These are phyloP conservation scores for Aphanomyces euteiches DNA, from an alignment of 352 stramenopile species.

Conservation along the genomic window DNA sequence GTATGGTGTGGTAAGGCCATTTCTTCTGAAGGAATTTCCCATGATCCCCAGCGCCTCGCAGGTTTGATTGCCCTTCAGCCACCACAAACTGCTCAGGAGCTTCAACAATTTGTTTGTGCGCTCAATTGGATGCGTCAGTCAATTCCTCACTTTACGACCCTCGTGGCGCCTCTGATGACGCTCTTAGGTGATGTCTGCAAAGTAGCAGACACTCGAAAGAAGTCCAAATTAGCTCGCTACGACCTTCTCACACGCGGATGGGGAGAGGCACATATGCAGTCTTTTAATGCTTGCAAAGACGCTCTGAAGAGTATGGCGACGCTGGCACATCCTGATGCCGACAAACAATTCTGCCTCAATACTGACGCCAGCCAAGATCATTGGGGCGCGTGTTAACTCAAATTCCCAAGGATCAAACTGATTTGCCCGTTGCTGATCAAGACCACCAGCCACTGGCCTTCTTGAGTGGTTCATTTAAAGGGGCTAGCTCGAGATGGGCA, in stretches of 20 bases:
- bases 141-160: too few species aligned
- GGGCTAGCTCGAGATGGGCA: constrained; percentile 23
- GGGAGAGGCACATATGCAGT: too few species aligned
- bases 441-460: constrained; percentile 35
- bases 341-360: constrained; percentile 31
- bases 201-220: too few species aligned
- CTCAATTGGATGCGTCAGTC: background rate
- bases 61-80: background rate
- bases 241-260: too few species aligned
- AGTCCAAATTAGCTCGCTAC: too few species aligned
- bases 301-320: too few species aligned
- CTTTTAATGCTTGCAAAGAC: too few species aligned
- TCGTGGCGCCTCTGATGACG: too few species aligned
- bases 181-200: too few species aligned
- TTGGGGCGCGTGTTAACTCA: constrained; percentile 29
- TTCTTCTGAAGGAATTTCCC: background rate
- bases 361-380: constrained; percentile 30
- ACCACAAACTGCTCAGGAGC: background rate
- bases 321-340: too few species aligned
- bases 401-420: constrained; percentile 20
- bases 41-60: background rate
- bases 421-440: constrained; percentile 23
- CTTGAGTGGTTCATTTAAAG: constrained; percentile 32
- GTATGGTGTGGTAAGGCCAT: background rate
- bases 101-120: too few species aligned